Evolutionary conservation across 495 filamentous ascomycete species (phyloP), one percentile per base, ranked within the genome.

Genomic region (Talaromyces ruber): DNA sequence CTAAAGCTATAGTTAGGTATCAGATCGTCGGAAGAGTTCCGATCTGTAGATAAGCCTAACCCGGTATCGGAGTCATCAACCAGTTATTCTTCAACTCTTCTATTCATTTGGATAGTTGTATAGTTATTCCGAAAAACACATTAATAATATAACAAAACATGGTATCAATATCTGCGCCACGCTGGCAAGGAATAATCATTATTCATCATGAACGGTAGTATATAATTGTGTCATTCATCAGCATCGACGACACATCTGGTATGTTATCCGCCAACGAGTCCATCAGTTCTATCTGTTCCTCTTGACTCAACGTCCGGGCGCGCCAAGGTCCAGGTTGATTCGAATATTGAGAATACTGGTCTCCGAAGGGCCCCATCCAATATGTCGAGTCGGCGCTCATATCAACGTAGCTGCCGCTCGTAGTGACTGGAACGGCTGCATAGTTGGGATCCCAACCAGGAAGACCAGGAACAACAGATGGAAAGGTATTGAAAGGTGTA

Each of bases 211-310:
- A 51, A 30, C 25, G 59, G 64, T 89, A 79, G 60, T 83, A 86
- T 18, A 79, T 80, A 63, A 85, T 79, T 61, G 87, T 86, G 61
- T 86, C 84, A 26, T 72, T 80, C 68, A 86, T 78, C 56, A 77
- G 65, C 50, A 78, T 72, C 1, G 72, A 68, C 21, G 77, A 78
- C 3, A 80, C 77, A 63, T 80, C 77, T 2, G 77, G 77, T 25
- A 87, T 87, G 64, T 88, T 78, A 30, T 82, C 79, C 64, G 88
- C 86, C 25, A 90, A 70, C 39, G 82, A 81, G 30, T 81, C 77
- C 84, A 90, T 85, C 58, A 91, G 72, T 73, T 90, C 85, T 47
- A 85, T 71, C 70, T 90, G 88, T 69, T 90, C 85, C 67, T 88
- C 80, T 59, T 88, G 85, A 52, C 82, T 88, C 58, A 91, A 73